Conservation (phyloP, 768 basidiomycete genomes). For the Thelephora aurantiotincta region DNA sequence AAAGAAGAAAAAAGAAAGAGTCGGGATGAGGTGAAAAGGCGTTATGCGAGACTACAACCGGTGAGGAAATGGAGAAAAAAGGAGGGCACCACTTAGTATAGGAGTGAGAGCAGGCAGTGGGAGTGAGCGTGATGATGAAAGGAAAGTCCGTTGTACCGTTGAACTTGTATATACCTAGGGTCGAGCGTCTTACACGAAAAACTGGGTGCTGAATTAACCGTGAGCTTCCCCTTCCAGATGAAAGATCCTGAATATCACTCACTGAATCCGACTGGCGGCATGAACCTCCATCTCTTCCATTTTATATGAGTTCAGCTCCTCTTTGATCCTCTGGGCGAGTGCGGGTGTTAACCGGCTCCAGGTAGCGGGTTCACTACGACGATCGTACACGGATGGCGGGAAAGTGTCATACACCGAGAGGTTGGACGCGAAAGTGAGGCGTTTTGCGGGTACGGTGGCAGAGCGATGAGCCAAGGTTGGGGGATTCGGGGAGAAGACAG, state of each 20-base stretch:
- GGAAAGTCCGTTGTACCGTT: no score
- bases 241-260: conserved; percentile 20
- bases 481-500: conserved; percentile 26
- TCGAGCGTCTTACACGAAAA: conserved; percentile 51
- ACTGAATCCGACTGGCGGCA: conserved; percentile 84
- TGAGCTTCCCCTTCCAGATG: conserved; percentile 5
- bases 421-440: conserved; percentile 80
- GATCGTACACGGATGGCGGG: conserved; percentile 79
- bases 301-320: conserved; percentile 96
- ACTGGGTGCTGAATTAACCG: conserved; percentile 50
- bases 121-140: no score
- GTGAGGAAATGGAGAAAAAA: no score
- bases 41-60: no score
- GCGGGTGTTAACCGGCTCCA: conserved; percentile 94
- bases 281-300: conserved; percentile 99
- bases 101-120: no score
- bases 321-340: conserved; percentile 93
- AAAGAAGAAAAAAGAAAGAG: no score
- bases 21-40: no score
- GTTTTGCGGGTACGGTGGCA: conserved; percentile 52
- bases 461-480: conserved; percentile 57
- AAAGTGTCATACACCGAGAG: conserved; percentile 97
- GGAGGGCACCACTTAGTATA: no score
- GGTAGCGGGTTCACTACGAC: conserved; percentile 90
- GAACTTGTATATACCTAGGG: no score